Conservation (phyloP, 2,329 filamentous ascomycete species). For the Ophiocordyceps sinensis region DNA sequence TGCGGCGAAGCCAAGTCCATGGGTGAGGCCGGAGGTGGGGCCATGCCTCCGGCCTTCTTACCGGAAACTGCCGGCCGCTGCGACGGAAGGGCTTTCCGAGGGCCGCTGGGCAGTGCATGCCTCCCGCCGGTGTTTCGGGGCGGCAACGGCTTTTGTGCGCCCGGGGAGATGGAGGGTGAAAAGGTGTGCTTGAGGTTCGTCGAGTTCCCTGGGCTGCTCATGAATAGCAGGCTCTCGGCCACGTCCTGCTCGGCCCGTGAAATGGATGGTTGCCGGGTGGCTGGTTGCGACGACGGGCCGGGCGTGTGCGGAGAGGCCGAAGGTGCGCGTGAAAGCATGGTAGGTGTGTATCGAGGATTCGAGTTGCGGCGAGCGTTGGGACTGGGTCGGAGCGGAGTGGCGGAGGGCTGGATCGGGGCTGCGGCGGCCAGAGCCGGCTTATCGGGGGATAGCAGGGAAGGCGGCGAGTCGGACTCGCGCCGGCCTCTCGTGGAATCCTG, state of each 20-base stretch:
- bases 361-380: conserved; percentile 34
- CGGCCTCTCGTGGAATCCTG: conserved; percentile 5
- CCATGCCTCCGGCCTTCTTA: conserved; percentile 27
- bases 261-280: conserved; percentile 13
- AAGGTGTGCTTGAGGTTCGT: conserved; percentile 44
- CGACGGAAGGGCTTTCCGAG: conserved; percentile 36
- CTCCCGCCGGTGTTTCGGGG: conserved; percentile 8
- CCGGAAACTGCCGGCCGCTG: conserved; percentile 26
- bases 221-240: conserved; percentile 65
- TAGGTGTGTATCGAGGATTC: conserved; percentile 31
- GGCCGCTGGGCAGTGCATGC: conserved; percentile 30
- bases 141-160: conserved; percentile 7
- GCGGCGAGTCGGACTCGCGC: conserved; percentile 22
- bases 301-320: conserved; percentile 32
- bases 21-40: conserved; percentile 21
- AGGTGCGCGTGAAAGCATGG: conserved; percentile 33
- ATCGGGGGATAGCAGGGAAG: conserved; percentile 18
- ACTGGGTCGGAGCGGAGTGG: conserved; percentile 16
- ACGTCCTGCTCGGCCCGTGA: conserved; percentile 60
- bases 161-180: conserved; percentile 25
- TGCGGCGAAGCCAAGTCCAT: conserved; percentile 32
- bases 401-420: conserved; percentile 37
- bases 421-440: conserved; percentile 34
- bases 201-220: conserved; percentile 67
- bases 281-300: conserved; percentile 18